Evolutionary conservation across 306 rosid species (phyloP), one percentile per base, ranked within the genome.

Genomic region (Rosa chinensis): DNA sequence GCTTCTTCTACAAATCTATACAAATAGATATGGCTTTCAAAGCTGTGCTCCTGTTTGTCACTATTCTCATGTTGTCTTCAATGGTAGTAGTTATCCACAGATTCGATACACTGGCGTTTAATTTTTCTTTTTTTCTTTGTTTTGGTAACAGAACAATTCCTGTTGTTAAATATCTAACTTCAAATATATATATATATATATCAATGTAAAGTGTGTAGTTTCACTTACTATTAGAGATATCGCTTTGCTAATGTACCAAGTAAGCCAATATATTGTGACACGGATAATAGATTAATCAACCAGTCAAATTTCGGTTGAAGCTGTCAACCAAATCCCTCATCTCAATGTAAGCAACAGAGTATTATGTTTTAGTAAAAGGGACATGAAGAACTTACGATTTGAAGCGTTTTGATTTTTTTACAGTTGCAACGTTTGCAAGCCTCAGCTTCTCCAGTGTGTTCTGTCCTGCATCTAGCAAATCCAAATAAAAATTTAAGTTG

Each of bases 341-440:
- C 45, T 14, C 28, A 49, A 32, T 72, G 45, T 42, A 28, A 53
- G 67, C 77, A 6, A 20, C 1, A 78, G 43, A 55, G 28, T 18
- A 28, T 28, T 56, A 50, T 49, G 37, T 45, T 56, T 77, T 21
- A 66, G 68, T 78, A 62, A 66, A 81, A 40, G 40, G 64, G 82
- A 64, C 74, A 59, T 6, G 50, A 56, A 64, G 56, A 81, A 87
- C 92, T 85, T 87, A 94, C 98, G 89, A 94, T 87, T 94, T 94
- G 90, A 94, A 84, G 78, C 98, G 92, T 89, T 89, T 92, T 1
- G 98, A 94, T n/a, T 79, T 94, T 92, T 89, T 90, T 94, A 83
- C 98, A 94, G 81, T 90, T 90, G 77, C 98, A 94, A 21, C 97
- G 93, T 83, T 91, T 92, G 85, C 97, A 92, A 21, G 93, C 74